Percentiles rank a stretch among this genome's conserved stretches.
These are phyloP conservation scores for Lactarius psammicola DNA, from an alignment of 768 basidiomycete genomes.

Conservation along the genomic window DNA sequence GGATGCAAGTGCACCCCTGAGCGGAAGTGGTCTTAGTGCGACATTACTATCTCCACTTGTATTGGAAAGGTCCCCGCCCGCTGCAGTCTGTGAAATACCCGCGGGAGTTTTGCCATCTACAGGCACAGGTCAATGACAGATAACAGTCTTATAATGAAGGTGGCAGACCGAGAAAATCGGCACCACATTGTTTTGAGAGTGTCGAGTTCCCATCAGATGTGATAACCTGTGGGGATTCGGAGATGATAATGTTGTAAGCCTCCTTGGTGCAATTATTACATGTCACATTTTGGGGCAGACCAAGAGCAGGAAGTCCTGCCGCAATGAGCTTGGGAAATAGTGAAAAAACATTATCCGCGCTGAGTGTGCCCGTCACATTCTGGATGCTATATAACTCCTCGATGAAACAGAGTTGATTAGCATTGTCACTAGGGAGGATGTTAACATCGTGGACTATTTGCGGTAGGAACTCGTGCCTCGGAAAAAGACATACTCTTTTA, in stretches of 20 bases:
- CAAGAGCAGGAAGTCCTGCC: conserved; percentile 23
- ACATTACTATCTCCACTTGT: not conserved
- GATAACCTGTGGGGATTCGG: conserved; percentile 30
- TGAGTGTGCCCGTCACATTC: conserved; percentile 28
- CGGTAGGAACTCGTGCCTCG: not conserved
- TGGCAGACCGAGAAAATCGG: conserved; percentile 35
- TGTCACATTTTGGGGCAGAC: conserved; percentile 30
- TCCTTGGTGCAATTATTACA: conserved; percentile 40
- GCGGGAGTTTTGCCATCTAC: conserved; percentile 35
- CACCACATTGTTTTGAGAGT: conserved; percentile 33
- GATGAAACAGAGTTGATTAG: conserved; percentile 53
- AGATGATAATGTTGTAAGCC: conserved; percentile 33
- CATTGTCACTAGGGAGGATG: conserved; percentile 34
- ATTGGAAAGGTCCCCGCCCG: not conserved
- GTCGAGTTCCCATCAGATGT: conserved; percentile 23
- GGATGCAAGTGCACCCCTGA: not conserved
- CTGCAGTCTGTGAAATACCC: conserved; percentile 33
- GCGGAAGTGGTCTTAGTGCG: not conserved
- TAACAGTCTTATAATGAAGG: not conserved
- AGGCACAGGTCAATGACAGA: conserved; percentile 3
- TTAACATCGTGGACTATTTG: conserved; percentile 2
- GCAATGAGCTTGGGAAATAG: conserved; percentile 11
- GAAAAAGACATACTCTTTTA: conserved; percentile 59
- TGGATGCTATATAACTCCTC: conserved; percentile 57
- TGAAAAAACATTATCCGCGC: not conserved